A percentile compares a stretch with the other conserved stretches of the same genome.
phyloP scores from a whole-genome alignment of 805 yeast species.

The Debaryomyces prosopidis region DNA sequence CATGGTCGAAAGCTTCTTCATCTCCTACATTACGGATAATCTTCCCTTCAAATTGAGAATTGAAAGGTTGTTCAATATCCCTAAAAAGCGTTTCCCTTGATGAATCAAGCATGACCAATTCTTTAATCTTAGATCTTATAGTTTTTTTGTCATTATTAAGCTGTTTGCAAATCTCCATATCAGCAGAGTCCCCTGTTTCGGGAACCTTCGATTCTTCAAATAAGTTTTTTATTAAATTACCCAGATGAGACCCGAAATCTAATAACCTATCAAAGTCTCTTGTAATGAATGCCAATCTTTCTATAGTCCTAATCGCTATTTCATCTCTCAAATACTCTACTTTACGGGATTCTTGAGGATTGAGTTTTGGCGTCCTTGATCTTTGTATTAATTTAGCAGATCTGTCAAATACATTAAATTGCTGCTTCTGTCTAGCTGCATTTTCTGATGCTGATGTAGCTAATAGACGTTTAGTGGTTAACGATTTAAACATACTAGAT shows the following conservation, averaged over 20 bases:
- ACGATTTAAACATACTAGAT: constrained; percentile 5
- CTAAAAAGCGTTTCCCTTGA: constrained; percentile 53
- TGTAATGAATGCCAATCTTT: constrained; percentile 71
- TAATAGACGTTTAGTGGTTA: constrained; percentile 13
- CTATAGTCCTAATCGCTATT: constrained; percentile 70
- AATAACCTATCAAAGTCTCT: constrained; percentile 59
- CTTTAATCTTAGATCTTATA: constrained; percentile 54
- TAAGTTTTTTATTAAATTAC: constrained; percentile 52
- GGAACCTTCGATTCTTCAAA: constrained; percentile 27
- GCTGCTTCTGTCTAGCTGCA: constrained; percentile 14
- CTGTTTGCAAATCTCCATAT: constrained; percentile 39
- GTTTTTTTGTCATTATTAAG: constrained; percentile 51
- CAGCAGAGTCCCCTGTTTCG: constrained; percentile 32
- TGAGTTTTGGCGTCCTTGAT: constrained; percentile 46
- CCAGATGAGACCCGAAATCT: constrained; percentile 76
- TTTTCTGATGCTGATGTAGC: constrained; percentile 27
- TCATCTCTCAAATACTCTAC: constrained; percentile 77
- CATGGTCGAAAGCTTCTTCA: constrained; percentile 61
- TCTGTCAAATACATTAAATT: constrained; percentile 57
- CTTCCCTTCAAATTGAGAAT: constrained; percentile 42
- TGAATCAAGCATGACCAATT: constrained; percentile 68
- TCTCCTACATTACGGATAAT: constrained; percentile 58
- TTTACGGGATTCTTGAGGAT: constrained; percentile 46
- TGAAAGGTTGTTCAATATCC: constrained; percentile 44
- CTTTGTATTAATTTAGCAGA: constrained; percentile 62